Evolutionary conservation across 192 early-diverging fungal species (phyloP), one percentile per base, ranked within the genome.

Genomic region (Fimicolochytrium jonesii): DNA sequence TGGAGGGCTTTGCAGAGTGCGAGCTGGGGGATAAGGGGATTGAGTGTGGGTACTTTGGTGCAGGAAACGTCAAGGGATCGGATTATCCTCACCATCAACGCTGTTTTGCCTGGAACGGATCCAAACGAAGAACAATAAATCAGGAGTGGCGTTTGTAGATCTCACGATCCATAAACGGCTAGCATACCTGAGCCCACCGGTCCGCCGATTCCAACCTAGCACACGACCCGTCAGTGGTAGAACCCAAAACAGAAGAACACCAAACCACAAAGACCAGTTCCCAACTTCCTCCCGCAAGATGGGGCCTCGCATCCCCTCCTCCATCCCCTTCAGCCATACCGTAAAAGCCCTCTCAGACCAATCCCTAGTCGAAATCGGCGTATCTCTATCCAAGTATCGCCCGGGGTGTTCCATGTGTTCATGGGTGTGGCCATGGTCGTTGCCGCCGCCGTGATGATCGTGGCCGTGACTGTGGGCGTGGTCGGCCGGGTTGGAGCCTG

Each of bases 261-360:
- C 53, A 25, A 59, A 9, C 49, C 29, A 23, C 34, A 34, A 5
- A 33, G 17, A 26, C 15, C 25, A 35, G n/a, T n/a, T n/a, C n/a
- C n/a, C n/a, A n/a, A n/a, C n/a, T n/a, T n/a, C n/a, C n/a, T n/a
- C n/a, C n/a, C n/a, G n/a, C n/a, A n/a, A n/a, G n/a, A n/a, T n/a
- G n/a, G n/a, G n/a, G n/a, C n/a, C n/a, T n/a, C n/a, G 56, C 17
- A 23, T 48, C 7, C 26, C 17, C 15, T 11, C n/a, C n/a, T n/a
- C n/a, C n/a, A n/a, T n/a, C n/a, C n/a, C n/a, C n/a, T n/a, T n/a
- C n/a, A n/a, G n/a, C n/a, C n/a, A 59, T 26, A 97, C 85, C 51
- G 95, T 98, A 69, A 95, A 98, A 0, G 91, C 87, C 5, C 95
- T 78, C 70, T 98, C 93, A 25, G 74, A 80, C 91, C 91, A 98